Evolutionary conservation across 164 flowering plant species (phyloP), one percentile per base, ranked within the genome.

Genomic region (Chimonanthus salicifolius): DNA sequence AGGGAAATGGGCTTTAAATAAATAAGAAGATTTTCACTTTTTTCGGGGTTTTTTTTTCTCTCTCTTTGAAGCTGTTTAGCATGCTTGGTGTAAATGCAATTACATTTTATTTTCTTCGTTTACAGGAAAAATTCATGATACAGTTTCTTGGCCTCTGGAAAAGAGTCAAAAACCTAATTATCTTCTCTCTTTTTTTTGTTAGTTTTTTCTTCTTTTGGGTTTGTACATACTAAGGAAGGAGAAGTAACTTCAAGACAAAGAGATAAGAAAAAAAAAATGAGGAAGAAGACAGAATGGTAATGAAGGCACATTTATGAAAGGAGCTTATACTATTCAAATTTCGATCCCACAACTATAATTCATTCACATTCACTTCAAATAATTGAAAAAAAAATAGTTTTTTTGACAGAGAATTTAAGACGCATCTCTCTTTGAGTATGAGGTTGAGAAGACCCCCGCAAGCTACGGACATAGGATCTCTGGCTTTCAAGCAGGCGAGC

Each of bases 71-170:
- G 16, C 65, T 47, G 62, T 18, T 47, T 44, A 47, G 44, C 16
- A 44, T 15, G 18, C 49, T 15, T 18, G 44, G 58, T 63, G 58
- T 58, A 72, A 72, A 58, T 72, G 66, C 68, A 63, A 62, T 62
- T 63, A 58, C 74, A 63, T 72, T 43, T 72, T 20, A 4, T 15
- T 11, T 15, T 49, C 18, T 51, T n/a, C 21, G 16, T n/a, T 16
- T 5, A 62, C 13, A 43, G 49, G 67, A 62, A 62, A n/a, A 47
- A 33, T 54, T 54, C 60, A 15, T 54, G 60, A 54, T 13, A 10
- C 60, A 54, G 16, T 45, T 62, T 46, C 51, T 60, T 71, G 60
- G 47, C 54, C 15, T 51, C 49, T 46, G 5, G 21, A 68, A 64
- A 67, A 54, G 44, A 50, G 60, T 51, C 62, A 3, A 8, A 67